A percentile compares a stretch with the other conserved stretches of the same genome.
These are phyloP conservation scores for Hemileia vastatrix DNA, from an alignment of 1,284 basidiomycete species.

Conservation along the genomic window DNA sequence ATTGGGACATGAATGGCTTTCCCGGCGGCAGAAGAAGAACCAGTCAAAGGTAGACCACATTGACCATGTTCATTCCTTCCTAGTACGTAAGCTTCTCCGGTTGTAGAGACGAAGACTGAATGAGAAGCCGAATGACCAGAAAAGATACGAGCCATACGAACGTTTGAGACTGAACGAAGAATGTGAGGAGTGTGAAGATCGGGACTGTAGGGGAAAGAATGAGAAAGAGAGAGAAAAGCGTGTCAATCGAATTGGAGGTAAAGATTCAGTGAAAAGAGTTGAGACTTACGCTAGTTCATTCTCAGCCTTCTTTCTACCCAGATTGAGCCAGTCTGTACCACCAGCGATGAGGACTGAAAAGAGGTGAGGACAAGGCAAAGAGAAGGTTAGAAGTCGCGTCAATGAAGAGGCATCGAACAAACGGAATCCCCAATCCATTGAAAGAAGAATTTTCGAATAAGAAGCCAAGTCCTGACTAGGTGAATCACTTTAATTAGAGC, in stretches of 20 bases:
- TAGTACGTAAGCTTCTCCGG: conserved; percentile 74
- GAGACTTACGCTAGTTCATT: conserved; percentile 21
- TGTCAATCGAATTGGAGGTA: neutral
- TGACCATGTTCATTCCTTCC: conserved; percentile 58
- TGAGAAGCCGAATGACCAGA: conserved; percentile 33
- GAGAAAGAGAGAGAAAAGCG: neutral
- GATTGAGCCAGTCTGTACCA: conserved; percentile 63
- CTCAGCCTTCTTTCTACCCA: conserved; percentile 41
- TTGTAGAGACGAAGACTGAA: conserved; percentile 41
- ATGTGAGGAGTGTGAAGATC: conserved; percentile 79
- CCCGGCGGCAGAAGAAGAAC: conserved; percentile 53
- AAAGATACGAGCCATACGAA: conserved; percentile 45
- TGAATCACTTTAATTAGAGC: too few species aligned
- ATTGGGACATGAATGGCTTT: conserved; percentile 56
- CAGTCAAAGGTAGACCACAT: conserved; percentile 36
- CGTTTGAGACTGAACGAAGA: conserved; percentile 71
- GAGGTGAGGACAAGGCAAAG: conserved; percentile 8
- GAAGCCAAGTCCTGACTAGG: too few species aligned
- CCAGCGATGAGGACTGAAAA: conserved; percentile 64
- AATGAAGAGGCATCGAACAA: too few species aligned
- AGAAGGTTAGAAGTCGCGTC: too few species aligned
- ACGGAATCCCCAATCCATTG: too few species aligned
- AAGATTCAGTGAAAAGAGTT: conserved; percentile 8
- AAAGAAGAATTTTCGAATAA: too few species aligned
- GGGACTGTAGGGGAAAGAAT: conserved; percentile 46